Base-by-base conservation (phyloP, 768 basidiomycete genomes). In the Piloderma croceum region DNA sequence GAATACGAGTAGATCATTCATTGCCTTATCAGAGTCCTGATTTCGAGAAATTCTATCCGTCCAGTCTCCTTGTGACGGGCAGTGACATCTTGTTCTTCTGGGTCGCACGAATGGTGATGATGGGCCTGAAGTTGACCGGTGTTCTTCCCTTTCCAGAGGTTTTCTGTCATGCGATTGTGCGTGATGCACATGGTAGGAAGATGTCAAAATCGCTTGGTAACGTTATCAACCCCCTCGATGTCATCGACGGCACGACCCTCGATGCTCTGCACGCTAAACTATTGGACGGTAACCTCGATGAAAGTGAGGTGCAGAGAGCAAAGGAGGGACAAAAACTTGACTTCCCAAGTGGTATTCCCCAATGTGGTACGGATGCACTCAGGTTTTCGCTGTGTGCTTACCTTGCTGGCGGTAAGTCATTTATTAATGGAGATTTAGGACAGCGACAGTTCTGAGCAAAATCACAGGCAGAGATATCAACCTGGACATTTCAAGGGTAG, bases 1-100 rank as follows among this genome's bases (percentile, higher is more conserved):
- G n/a, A n/a, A n/a, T n/a, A n/a, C n/a, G n/a, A n/a, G n/a, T n/a
- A n/a, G n/a, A 7, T 7, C 5, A 24, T 7, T 13, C 20, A 22
- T 5, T 23, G 33, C 15, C 27, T n/a, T 9, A 31, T 17, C 47
- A 90, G 89, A 92, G 90, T 0, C 46, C 65, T 4, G 94, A 98
- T 57, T 51, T 90, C 31, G 61, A 80, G 48, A 68, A 70, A 22
- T 98, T 89, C 69, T 99, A 93, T 61, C 96, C 96, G 1, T 67
- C 89, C 2, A 76, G 81, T 13, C 52, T 98, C 31, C 77, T 98
- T 22, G 96, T 98, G 67, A 99, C 96, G 0, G 96, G 96, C 34
- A 98, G 96, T 93, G 96, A 98, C 48, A 98, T 98, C 53, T 64
- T 99, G n/a, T 93, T 93, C 75, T 98, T 98, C 78, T 99, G 96